These are phyloP conservation scores for Nannizzia gypsea DNA, from an alignment of 2,329 filamentous ascomycete genomes.

Conservation along the genomic window DNA sequence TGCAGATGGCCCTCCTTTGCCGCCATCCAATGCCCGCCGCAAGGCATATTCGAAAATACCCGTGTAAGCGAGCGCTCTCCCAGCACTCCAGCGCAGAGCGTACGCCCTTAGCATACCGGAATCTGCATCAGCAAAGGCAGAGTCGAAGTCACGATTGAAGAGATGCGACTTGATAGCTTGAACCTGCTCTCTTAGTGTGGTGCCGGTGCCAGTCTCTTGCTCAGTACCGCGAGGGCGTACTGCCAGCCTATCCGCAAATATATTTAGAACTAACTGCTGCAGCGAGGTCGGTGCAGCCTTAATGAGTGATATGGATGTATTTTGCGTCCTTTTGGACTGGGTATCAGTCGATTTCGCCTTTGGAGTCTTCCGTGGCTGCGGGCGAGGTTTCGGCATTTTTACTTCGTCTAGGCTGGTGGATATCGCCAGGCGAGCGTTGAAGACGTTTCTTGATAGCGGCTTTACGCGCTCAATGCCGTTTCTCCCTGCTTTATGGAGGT, in stretches of 20 bases:
- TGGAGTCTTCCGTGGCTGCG: neutral
- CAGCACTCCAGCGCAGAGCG: constrained; percentile 81
- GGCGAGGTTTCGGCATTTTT: neutral
- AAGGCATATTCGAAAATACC: constrained; percentile 36
- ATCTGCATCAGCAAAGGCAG: constrained; percentile 56
- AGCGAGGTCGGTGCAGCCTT: constrained; percentile 33
- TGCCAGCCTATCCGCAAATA: constrained; percentile 57
- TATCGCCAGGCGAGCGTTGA: too few relatives aligned
- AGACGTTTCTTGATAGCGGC: neutral
- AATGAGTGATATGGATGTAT: neutral
- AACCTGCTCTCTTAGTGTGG: constrained; percentile 46
- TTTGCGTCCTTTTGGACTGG: neutral
- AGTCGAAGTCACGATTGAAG: constrained; percentile 70
- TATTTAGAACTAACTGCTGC: constrained; percentile 60
- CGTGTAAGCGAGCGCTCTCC: constrained; percentile 71
- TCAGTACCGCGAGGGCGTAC: constrained; percentile 25
- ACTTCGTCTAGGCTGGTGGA: neutral
- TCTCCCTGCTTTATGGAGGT: neutral
- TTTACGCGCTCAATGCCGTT: neutral
- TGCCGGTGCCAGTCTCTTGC: constrained; percentile 19
- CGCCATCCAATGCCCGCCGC: neutral
- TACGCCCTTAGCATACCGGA: constrained; percentile 67
- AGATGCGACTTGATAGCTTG: constrained; percentile 79
- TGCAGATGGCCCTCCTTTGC: constrained; percentile 8
- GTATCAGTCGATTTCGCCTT: neutral